Evolutionary conservation across 2,329 filamentous ascomycete species (phyloP), one percentile per base, ranked within the genome.

Genomic region (Aureobasidium sp.): DNA sequence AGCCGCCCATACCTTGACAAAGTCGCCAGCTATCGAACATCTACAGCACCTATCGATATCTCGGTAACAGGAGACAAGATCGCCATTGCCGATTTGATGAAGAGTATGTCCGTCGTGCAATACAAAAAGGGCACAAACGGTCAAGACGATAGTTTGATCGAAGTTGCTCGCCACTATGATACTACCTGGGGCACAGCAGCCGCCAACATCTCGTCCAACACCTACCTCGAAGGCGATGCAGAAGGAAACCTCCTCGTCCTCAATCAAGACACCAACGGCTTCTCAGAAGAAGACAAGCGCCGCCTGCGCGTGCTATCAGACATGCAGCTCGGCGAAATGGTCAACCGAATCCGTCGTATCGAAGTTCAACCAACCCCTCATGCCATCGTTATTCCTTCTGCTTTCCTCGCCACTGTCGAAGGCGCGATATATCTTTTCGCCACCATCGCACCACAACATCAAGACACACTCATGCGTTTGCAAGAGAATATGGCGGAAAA

Each of bases 341-440:
- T 97, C 60, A 99, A 99, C 70, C 83, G 85, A 33, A 95, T 97
- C 60, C 83, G 87, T 23, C 83, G 83, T 29, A 83, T 97, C 19
- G 79, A 86, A 58, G 84, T 95, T 10, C 79, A 84, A 29, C 78
- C 84, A 3, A 80, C 80, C 19, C 76, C 84, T 1, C 85, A 80
- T 64, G 84, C 89, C 9, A 78, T 87, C 27, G 84, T 96, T 8
- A 77, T 87, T 8, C 93, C 94, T 0, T 85, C 84, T 68, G 94
- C 94, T 21, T 96, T 97, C 70, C 75, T 97, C 57, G 92, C 84
- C 61, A 97, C 94, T 58, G 92, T 92, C 50, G 93, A 97, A 72
- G 94, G 94, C 27, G 88, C 88, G 0, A 86, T 99, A 51, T 96
- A 96, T 73, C 84, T 99, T 64, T 93, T 94, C 68, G 90, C 88